phyloP scores from a whole-genome alignment of 441 rosid genomes.

The Adansonia rubrostipa region DNA sequence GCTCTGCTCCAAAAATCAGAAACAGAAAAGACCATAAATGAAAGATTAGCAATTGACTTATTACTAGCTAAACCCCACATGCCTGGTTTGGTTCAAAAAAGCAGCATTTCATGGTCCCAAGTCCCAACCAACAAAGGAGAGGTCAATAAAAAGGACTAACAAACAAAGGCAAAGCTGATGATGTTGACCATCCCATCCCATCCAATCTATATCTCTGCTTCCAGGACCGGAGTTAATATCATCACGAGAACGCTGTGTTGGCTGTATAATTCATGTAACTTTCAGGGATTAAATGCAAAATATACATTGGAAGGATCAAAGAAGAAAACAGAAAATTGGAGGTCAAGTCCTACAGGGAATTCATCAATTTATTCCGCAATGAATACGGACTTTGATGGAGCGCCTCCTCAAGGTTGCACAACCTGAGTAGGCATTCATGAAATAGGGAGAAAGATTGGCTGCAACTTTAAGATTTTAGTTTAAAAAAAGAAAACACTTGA shows the following conservation, averaged over 20 bases:
- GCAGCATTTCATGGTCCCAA: constrained; percentile 10
- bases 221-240: not conserved
- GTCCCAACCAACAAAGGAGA: not conserved
- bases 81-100: constrained; percentile 14
- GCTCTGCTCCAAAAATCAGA: constrained; percentile 22
- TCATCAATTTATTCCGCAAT: not conserved
- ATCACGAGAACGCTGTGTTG: constrained; percentile 8
- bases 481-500: too few species aligned
- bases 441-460: too few species aligned
- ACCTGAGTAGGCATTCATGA: too few species aligned
- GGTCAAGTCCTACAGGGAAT: not conserved
- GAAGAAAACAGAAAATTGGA: not conserved
- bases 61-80: constrained; percentile 24
- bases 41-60: constrained; percentile 6
- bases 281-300: not conserved
- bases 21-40: not conserved
- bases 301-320: not conserved
- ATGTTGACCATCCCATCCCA: not conserved
- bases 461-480: too few species aligned
- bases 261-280: not conserved
- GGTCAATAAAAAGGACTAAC: not conserved
- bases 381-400: too few species aligned
- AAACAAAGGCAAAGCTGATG: not conserved
- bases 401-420: too few species aligned
- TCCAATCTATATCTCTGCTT: not conserved